These are phyloP conservation scores for Inonotus obliquus DNA, from an alignment of 1,284 basidiomycete species.

Conservation along the genomic window DNA sequence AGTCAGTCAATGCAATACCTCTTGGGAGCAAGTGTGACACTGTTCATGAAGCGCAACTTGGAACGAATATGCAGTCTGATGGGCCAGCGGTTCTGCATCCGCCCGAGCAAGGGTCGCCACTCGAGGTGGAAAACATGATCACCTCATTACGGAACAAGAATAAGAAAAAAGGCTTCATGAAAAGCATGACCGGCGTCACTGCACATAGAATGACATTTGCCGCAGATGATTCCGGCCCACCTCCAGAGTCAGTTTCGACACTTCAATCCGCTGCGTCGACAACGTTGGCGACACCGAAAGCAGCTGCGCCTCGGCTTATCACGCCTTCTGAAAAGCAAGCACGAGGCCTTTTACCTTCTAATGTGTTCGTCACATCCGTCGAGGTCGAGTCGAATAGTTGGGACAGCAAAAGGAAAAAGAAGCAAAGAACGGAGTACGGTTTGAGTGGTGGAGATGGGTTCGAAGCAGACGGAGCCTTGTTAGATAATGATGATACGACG, in stretches of 20 bases:
- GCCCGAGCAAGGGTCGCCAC: not conserved
- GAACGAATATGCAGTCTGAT: not conserved
- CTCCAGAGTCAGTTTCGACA: conserved; percentile 12
- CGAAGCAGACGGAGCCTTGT: not conserved
- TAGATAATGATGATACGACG: not conserved
- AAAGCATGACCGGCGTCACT: conserved; percentile 41
- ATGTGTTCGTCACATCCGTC: conserved; percentile 63
- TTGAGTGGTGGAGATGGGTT: not conserved
- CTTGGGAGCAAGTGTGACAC: conserved; percentile 22
- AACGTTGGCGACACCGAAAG: conserved; percentile 13
- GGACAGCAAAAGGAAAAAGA: conserved; percentile 27
- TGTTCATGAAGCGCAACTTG: not conserved
- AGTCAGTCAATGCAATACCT: conserved; percentile 34
- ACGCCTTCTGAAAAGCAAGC: conserved; percentile 62
- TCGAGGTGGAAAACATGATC: conserved; percentile 40
- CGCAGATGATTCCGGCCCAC: conserved; percentile 3
- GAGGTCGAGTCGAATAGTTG: conserved; percentile 51
- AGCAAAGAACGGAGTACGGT: conserved; percentile 22
- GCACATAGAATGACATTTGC: conserved; percentile 58
- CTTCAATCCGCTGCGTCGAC: not conserved
- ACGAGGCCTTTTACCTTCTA: conserved; percentile 44
- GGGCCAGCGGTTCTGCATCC: not conserved
- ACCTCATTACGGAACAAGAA: conserved; percentile 67
- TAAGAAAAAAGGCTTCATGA: conserved; percentile 64
- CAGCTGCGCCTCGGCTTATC: conserved; percentile 37